These are phyloP conservation scores for Xerophyta viscosa DNA, from an alignment of 106 monocot species.

Conservation along the genomic window DNA sequence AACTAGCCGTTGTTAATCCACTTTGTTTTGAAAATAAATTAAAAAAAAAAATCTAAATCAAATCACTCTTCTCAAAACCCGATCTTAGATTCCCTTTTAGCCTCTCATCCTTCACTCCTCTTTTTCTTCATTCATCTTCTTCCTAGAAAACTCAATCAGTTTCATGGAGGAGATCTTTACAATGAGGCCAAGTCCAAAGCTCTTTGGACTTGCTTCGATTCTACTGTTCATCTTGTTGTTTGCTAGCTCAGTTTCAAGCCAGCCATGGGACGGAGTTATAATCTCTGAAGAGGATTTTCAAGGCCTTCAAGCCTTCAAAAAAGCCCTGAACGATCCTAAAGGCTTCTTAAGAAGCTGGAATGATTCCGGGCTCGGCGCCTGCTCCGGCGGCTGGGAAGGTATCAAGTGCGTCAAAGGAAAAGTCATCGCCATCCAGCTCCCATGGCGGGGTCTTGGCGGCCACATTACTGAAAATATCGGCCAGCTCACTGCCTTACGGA, in stretches of 20 bases:
- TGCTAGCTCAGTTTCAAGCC: not conserved
- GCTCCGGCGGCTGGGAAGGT: constrained; percentile 70
- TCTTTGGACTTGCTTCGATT: not conserved
- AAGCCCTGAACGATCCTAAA: constrained; percentile 35
- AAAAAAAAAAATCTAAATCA: too few species aligned
- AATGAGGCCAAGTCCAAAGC: not conserved
- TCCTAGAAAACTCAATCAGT: too few species aligned
- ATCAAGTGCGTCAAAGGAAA: constrained; percentile 75
- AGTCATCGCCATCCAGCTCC: constrained; percentile 86
- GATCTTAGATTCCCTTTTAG: too few species aligned
- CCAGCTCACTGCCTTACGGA: constrained; percentile 67
- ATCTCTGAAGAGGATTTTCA: constrained; percentile 63
- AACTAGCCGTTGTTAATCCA: too few species aligned
- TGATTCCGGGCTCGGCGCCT: constrained; percentile 71
- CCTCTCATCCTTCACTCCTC: too few species aligned
- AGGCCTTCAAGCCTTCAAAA: constrained; percentile 74
- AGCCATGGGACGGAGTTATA: constrained; percentile 48
- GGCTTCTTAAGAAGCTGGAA: constrained; percentile 75
- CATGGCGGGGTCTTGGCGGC: constrained; percentile 61
- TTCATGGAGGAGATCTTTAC: too few species aligned
- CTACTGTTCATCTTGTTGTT: not conserved
- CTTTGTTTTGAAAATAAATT: too few species aligned
- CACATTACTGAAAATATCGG: constrained; percentile 51
- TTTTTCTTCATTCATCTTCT: too few species aligned
- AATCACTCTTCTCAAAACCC: too few species aligned